Conservation (phyloP, 2,329 filamentous ascomycete species). For the Pyrenophora tritici-repentis region DNA sequence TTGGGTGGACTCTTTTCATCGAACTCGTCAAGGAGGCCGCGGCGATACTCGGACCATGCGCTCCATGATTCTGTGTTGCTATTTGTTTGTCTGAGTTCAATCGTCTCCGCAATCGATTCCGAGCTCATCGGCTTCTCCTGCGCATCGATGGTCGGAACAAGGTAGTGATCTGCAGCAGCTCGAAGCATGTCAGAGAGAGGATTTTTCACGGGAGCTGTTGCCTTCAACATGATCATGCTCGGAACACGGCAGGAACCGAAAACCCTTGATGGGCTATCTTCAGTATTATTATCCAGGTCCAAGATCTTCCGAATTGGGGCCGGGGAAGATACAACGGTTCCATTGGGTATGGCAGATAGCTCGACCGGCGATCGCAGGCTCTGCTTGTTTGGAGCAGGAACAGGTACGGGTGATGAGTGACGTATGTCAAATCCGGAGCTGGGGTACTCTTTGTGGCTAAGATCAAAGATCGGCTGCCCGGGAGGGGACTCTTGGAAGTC, state of each 20-base stretch:
- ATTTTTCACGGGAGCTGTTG: conserved; percentile 34
- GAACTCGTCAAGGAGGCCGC: no score
- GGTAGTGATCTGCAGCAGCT: neutral
- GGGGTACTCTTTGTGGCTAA: conserved; percentile 14
- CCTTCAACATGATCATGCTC: conserved; percentile 19
- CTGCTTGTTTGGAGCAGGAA: conserved; percentile 24
- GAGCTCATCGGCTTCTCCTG: neutral
- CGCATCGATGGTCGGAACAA: neutral
- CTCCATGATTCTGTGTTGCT: no score
- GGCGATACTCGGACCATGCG: no score
- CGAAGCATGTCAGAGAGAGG: conserved; percentile 21
- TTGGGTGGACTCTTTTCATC: no score
- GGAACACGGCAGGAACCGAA: neutral
- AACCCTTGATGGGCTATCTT: neutral
- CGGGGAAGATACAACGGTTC: conserved; percentile 35
- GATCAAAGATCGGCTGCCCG: conserved; percentile 33
- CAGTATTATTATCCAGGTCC: conserved; percentile 19
- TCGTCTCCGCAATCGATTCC: neutral
- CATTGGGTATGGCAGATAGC: conserved; percentile 19
- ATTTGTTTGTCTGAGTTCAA: no score
- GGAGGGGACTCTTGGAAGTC: conserved; percentile 34
- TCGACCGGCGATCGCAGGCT: neutral
- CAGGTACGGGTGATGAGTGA: conserved; percentile 37
- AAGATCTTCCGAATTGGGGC: conserved; percentile 33
- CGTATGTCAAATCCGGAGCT: conserved; percentile 26